These are phyloP conservation scores for Mortierella antarctica DNA, from an alignment of 192 early-diverging fungal species.

Conservation along the genomic window DNA sequence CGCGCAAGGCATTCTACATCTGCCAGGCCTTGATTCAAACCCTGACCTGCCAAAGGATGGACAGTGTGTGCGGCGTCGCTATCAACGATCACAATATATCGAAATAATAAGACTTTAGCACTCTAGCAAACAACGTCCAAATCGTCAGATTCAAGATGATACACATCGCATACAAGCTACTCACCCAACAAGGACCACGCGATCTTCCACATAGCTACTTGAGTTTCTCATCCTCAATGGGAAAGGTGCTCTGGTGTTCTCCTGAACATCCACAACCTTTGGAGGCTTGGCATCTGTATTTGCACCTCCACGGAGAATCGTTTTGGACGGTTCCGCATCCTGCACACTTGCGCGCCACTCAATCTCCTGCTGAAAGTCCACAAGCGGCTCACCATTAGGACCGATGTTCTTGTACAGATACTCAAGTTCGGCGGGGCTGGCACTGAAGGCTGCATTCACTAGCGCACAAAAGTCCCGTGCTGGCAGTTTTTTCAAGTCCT, in stretches of 20 bases:
- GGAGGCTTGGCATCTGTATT: conserved; percentile 64
- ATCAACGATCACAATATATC: neutral
- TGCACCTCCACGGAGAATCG: neutral
- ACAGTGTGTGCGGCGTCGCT: conserved; percentile 96
- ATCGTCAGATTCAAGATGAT: neutral
- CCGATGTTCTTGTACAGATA: conserved; percentile 73
- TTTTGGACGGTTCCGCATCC: conserved; percentile 23
- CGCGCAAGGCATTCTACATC: conserved; percentile 81
- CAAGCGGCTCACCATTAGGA: conserved; percentile 38
- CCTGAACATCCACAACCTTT: conserved; percentile 67
- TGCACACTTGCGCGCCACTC: conserved; percentile 74
- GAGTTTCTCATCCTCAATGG: conserved; percentile 88
- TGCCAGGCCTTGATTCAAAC: conserved; percentile 91
- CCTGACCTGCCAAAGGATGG: conserved; percentile 97
- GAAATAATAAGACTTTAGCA: neutral
- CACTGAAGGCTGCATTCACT: conserved; percentile 86
- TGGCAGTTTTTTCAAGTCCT: conserved; percentile 71
- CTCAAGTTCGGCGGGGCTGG: conserved; percentile 76
- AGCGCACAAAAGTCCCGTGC: conserved; percentile 70
- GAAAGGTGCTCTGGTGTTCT: conserved; percentile 80
- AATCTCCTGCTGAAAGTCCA: conserved; percentile 69
- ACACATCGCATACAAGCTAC: neutral
- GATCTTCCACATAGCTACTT: conserved; percentile 76
- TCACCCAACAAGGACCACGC: conserved; percentile 90
- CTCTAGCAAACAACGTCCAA: neutral